phyloP scores from a whole-genome alignment of 192 early-diverging fungal genomes.

The Piromyces sp. region DNA sequence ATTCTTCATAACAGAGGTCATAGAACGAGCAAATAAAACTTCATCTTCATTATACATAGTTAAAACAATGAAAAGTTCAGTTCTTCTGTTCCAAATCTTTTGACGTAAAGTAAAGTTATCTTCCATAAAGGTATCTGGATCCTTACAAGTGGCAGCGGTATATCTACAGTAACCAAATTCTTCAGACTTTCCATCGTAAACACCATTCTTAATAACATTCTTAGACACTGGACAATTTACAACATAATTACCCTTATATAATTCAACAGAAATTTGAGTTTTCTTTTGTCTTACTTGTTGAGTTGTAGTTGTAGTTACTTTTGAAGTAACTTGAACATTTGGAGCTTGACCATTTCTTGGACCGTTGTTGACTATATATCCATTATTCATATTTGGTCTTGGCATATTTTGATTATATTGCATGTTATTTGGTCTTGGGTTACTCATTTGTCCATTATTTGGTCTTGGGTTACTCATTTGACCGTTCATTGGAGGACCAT shows the following conservation, averaged over 20 bases:
- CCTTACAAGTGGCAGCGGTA: slow-evolving; percentile 65
- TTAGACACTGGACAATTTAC: neutral
- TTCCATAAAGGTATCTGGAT: slow-evolving; percentile 62
- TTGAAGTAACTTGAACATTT: neutral
- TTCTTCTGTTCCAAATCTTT: slow-evolving; percentile 49
- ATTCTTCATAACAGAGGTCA: slow-evolving; percentile 76
- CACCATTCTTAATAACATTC: neutral
- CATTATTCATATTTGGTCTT: neutral
- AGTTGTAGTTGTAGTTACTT: neutral
- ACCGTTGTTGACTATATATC: no score
- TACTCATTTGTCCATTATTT: no score
- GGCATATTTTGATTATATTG: no score
- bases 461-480: neutral
- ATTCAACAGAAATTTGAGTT: neutral
- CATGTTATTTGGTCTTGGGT: neutral
- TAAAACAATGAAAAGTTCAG: slow-evolving; percentile 82
- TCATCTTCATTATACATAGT: slow-evolving; percentile 87
- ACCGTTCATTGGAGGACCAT: neutral
- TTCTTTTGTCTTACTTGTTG: neutral
- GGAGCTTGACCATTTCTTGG: no score
- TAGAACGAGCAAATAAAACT: slow-evolving; percentile 72
- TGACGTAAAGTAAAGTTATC: slow-evolving; percentile 65
- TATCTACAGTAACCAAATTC: slow-evolving; percentile 28
- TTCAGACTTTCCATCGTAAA: neutral
- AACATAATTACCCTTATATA: neutral